Evolutionary conservation across 345 rosid genomes (phyloP).

Genomic region (Acer saccharum): DNA sequence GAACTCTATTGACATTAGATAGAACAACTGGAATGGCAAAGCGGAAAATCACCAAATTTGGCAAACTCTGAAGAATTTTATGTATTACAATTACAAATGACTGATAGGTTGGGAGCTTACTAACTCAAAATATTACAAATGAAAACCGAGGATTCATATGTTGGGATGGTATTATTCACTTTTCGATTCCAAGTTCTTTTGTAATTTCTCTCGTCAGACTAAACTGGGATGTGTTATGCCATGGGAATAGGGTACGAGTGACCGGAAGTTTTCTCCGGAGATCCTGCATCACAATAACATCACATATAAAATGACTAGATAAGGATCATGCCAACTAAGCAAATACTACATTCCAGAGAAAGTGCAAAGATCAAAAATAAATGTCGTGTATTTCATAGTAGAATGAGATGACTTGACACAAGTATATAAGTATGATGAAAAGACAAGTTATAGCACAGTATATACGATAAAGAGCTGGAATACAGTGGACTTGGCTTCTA

Average conservation of each 20-base stretch:
- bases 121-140: conserved; percentile 5
- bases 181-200: conserved; percentile 85
- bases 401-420: not conserved
- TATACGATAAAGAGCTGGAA: not conserved
- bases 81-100: not conserved
- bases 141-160: not conserved
- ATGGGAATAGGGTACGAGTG: conserved; percentile 90
- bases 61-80: not conserved
- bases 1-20: not conserved
- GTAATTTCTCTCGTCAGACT: conserved; percentile 91
- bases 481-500: not conserved
- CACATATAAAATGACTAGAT: not conserved
- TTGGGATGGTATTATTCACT: conserved; percentile 35
- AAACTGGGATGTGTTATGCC: conserved; percentile 90
- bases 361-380: no score
- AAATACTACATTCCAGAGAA: no score
- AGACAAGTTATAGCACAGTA: not conserved
- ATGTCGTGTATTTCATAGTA: not conserved
- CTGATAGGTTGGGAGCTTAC: not conserved
- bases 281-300: conserved; percentile 51
- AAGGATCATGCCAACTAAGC: no score
- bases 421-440: not conserved
- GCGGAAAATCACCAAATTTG: not conserved
- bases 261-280: conserved; percentile 98
- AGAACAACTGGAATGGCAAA: not conserved